phyloP scores from a whole-genome alignment of 2,329 filamentous ascomycete genomes.

The Botrytis deweyae region DNA sequence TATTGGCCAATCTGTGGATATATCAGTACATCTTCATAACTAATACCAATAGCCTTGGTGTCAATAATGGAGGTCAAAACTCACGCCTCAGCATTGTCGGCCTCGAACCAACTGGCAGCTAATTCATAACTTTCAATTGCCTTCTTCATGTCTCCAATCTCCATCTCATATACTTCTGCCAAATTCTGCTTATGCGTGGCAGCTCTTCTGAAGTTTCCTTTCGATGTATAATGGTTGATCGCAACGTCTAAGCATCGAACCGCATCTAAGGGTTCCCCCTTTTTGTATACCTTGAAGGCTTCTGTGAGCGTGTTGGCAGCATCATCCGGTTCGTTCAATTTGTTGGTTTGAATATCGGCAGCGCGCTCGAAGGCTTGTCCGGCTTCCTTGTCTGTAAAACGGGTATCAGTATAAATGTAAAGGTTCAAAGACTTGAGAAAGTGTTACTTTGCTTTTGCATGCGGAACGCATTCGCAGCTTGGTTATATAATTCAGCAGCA shows the following conservation, averaged over 20 bases:
- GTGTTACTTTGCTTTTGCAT: constrained; percentile 78
- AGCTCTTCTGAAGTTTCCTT: constrained; percentile 87
- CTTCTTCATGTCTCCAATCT: constrained; percentile 73
- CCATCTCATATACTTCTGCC: constrained; percentile 80
- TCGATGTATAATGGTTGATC: constrained; percentile 81
- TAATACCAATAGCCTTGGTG: not conserved
- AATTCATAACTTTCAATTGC: constrained; percentile 82
- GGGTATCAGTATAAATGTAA: constrained; percentile 15
- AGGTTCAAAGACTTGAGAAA: not conserved
- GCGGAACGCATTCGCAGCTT: constrained; percentile 89
- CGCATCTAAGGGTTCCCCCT: constrained; percentile 78
- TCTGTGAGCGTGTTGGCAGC: constrained; percentile 85
- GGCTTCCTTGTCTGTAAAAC: constrained; percentile 69
- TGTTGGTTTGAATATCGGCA: constrained; percentile 73
- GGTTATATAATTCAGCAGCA: constrained; percentile 81
- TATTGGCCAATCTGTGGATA: constrained; percentile 73
- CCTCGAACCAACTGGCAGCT: constrained; percentile 86
- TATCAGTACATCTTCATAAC: constrained; percentile 19
- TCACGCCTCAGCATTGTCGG: constrained; percentile 79
- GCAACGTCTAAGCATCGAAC: constrained; percentile 76
- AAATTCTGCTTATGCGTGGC: constrained; percentile 88
- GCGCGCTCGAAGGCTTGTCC: constrained; percentile 84
- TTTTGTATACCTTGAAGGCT: constrained; percentile 93
- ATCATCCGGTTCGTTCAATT: constrained; percentile 89
- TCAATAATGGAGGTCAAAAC: constrained; percentile 39